A percentile compares a stretch with the other conserved stretches of the same genome.
Conservation (phyloP, 2,329 filamentous ascomycete species). For the Colletotrichum shisoi region DNA sequence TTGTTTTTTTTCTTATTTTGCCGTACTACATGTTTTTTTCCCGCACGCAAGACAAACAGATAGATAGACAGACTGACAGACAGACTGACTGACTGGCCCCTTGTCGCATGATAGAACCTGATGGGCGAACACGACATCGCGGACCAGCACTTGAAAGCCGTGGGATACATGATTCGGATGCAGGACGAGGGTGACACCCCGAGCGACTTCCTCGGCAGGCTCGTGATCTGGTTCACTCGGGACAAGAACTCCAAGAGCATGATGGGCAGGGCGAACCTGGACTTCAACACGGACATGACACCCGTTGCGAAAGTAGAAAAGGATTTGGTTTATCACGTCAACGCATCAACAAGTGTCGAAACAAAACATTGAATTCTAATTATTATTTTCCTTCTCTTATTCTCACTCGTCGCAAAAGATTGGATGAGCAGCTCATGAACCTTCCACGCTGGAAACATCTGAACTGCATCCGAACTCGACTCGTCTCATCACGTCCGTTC, state of each 20-base stretch:
- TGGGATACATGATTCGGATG: constrained; percentile 5
- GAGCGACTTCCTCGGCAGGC: background rate
- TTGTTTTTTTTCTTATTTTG: no score
- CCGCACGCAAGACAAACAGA: no score
- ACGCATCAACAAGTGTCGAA: background rate
- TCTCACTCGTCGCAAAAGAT: background rate
- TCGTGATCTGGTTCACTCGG: constrained; percentile 6
- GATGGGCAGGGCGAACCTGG: background rate
- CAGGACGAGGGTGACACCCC: background rate
- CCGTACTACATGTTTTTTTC: no score
- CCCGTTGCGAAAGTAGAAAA: background rate
- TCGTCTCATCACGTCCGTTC: background rate
- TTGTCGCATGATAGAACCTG: background rate
- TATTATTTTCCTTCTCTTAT: no score
- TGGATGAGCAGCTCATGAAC: background rate
- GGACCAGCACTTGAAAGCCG: constrained; percentile 11
- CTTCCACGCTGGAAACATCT: background rate
- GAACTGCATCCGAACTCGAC: no score
- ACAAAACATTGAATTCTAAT: background rate
- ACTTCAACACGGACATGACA: background rate
- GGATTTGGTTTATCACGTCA: background rate
- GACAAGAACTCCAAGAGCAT: background rate
- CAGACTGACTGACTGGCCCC: background rate
- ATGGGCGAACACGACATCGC: constrained; percentile 13
- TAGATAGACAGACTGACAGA: no score